Evolutionary conservation across 345 rosid species (phyloP).

Genomic region (Melaleuca quinquenervia): DNA sequence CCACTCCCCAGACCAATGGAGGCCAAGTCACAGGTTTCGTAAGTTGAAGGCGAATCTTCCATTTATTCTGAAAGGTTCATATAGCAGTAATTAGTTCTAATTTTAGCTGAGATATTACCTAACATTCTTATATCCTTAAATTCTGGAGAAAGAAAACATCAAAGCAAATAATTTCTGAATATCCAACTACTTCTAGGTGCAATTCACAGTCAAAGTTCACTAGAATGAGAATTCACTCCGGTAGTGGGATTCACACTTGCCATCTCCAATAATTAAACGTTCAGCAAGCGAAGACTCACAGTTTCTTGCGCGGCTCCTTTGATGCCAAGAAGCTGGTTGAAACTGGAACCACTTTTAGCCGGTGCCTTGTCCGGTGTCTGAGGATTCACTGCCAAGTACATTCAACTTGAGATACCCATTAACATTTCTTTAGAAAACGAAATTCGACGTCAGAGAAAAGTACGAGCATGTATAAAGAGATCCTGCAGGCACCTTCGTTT

Average conservation of each 20-base stretch:
- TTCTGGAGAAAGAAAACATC: background rate
- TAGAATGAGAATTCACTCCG: background rate
- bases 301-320: constrained; percentile 93
- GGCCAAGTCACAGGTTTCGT: constrained; percentile 99
- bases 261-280: background rate
- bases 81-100: background rate
- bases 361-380: constrained; percentile 70
- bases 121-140: background rate
- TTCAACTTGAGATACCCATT: background rate
- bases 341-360: constrained; percentile 54
- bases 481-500: constrained; percentile 42
- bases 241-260: background rate
- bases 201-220: background rate
- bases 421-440: background rate
- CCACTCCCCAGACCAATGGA: constrained; percentile 91
- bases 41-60: constrained; percentile 98
- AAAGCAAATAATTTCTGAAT: background rate
- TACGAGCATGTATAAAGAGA: background rate
- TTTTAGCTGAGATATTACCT: background rate
- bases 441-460: background rate
- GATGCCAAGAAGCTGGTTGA: constrained; percentile 95
- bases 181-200: background rate
- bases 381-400: constrained; percentile 33
- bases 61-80: constrained; percentile 51
- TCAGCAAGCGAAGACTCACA: constrained; percentile 19